Evolutionary conservation across 2,329 filamentous ascomycete species (phyloP), one percentile per base, ranked within the genome.

Genomic region (Hymenoscyphus fructigenus): DNA sequence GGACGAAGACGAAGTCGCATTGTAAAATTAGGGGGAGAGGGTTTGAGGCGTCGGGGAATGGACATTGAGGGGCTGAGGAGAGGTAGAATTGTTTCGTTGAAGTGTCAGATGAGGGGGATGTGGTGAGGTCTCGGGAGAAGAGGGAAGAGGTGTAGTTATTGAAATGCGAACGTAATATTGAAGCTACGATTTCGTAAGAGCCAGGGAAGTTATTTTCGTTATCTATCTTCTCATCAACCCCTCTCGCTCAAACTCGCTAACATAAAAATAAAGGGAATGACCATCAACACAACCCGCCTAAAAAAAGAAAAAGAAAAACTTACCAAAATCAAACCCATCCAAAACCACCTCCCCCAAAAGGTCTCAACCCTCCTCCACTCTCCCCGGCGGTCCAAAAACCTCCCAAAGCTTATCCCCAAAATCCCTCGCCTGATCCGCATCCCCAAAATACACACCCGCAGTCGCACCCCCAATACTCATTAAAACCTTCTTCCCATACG

Each of bases 1-100:
- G 77, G n/a, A 78, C 75, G 55, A 71, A 79, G 56, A 79, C 71
- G 47, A 78, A 78, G 58, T 79, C 78, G 68, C 75, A 76, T 5
- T 74, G 69, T 20, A 78, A 70, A 29, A 76, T 65, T 14, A 75
- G 63, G 14, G 70, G 66, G 2, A 73, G 57, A 0, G 78, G 76
- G 28, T 76, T 73, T 2, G 75, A 75, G 1, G 72, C 71, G 64
- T 79, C 77, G 2, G 78, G 78, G 59, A 72, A 76, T 0, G 77
- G 76, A 47, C 78, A 80, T 66, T 80, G 77, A 2, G 78, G 78
- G 14, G 78, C 76, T 2, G 77, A 75, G 55, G 76, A 76, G 65
- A 79, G 72, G 69, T 76, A 79, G 69, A 76, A 79, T 1, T 59
- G 59, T 62, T 75, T 76, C 2, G 60, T 38, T 7, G 65, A 10